Evolutionary conservation across 2,329 filamentous ascomycete genomes (phyloP), one percentile per base, ranked within the genome.

Genomic region (Aspergillus texensis): DNA sequence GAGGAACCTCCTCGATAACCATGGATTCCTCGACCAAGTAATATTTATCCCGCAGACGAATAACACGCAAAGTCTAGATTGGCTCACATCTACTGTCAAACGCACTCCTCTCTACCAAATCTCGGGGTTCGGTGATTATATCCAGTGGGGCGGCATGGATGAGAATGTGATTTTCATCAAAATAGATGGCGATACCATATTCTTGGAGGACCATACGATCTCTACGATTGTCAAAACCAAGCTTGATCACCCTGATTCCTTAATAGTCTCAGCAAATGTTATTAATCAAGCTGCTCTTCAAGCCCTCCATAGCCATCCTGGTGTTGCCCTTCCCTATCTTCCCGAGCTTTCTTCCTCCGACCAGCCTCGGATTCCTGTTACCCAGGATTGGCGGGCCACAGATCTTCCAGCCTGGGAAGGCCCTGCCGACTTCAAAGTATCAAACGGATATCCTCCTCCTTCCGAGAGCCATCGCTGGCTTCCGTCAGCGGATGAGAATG

Each of bases 281-380:
- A 76, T 87, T 66, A 88, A 88, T 64, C 83, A 85, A 56, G 85
- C 84, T 16, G 78, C 84, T 12, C 81, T 86, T 36, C 80, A 81
- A 56, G 82, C 83, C 75, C 77, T 87, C 21, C 86, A 88, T 67
- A 83, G 81, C 69, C 85, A 85, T 62, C 77, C 84, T 10, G 83
- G 83, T 6, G 81, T 82, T 21, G 79, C 86, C 24, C 77, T 83
- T 57, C 82, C 85, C 3, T 87, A 86, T 70, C 78, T 86, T 24
- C 84, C 85, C 4, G 85, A 86, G 56, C 39, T 76, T 26, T 54
- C 65, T 28, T 69, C 70, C 41, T 60, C 68, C 1, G 62, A 65
- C 12, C 63, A 63, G 24, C 63, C 66, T 26, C 67, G 65, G 28
- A 63, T 66, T 4, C 67, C 68, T 32, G 50, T 60, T 5, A 61